Conservation (phyloP, 306 rosid species). For the Quercus wislizeni region DNA sequence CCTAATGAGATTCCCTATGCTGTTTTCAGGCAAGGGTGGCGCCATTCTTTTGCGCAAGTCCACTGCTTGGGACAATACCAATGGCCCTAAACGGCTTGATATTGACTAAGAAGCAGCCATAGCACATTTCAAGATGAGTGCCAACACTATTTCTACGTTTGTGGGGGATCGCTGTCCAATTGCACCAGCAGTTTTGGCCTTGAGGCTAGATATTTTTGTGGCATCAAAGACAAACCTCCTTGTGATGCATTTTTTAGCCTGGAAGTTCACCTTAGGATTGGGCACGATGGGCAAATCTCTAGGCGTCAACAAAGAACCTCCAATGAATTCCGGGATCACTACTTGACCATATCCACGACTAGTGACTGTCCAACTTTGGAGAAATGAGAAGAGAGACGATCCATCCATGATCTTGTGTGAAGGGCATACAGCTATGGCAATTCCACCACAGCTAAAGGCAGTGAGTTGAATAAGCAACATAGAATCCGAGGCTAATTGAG, state of each 20-base stretch:
- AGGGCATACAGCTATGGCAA: constrained; percentile 22
- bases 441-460: constrained; percentile 23
- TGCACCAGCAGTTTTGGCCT: neutral
- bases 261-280: neutral
- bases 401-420: constrained; percentile 33
- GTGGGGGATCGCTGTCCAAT: neutral
- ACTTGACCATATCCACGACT: neutral
- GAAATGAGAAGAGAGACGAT: constrained; percentile 4
- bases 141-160: neutral
- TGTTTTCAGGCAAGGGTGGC: neutral
- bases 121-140: neutral
- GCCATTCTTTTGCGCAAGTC: neutral
- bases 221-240: constrained; percentile 13
- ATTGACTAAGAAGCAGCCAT: neutral
- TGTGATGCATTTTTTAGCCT: neutral
- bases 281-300: neutral
- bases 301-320: neutral
- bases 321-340: neutral
- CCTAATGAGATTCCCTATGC: neutral
- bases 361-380: constrained; percentile 18
- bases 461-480: constrained; percentile 24
- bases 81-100: neutral
- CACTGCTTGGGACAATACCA: neutral
- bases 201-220: constrained; percentile 3
- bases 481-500: neutral